Evolutionary conservation across 1,139 yeast species (phyloP), one percentile per base, ranked within the genome.

Genomic region (Arxiozyma slooffiae): DNA sequence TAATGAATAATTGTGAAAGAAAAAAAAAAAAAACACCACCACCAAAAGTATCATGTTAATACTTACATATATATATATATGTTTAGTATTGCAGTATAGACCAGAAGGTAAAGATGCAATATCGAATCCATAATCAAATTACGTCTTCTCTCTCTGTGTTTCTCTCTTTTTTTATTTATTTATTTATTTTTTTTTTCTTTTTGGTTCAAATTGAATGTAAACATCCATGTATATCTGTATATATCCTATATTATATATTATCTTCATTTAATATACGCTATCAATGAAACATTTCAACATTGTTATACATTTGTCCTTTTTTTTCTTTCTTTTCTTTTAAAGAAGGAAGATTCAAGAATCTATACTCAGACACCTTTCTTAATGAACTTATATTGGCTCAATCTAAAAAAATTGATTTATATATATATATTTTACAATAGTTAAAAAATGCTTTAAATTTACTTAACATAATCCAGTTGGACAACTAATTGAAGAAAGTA

Each of bases 1-100:
- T 30, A 30, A 30, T 64, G 84, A 75, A 69, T 7, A 1, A 23
- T 23, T 18, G 18, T 6, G 11, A 30, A 30, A 11, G 4, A 14
- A 5, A 30, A 30, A 30, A 30, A 30, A 30, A 30, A 30, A 30
- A 30, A 30, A 14, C 26, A 14, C 14, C 8, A 30, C 14, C 14
- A 30, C 48, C 23, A 21, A 40, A 34, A 20, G 2, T 38, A 36
- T 23, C 23, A 39, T 44, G 46, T 48, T 24, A 44, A 48, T 50
- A 45, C 44, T 44, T 50, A 41, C 43, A 36, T 41, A 43, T 46
- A 34, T 8, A 30, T 37, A 34, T 8, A 30, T 37, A 30, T 30
- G 6, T 30, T 30, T 30, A 30, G n/a, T 14, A 30, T n/a, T 30
- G 14, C 11, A 30, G n/a, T 30, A n/a, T 30, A n/a, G 18, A 23